Percentiles rank a stretch among this genome's conserved stretches.
These are phyloP conservation scores for Colletotrichum falcatum DNA, from an alignment of 2,329 filamentous ascomycete species.

Conservation along the genomic window DNA sequence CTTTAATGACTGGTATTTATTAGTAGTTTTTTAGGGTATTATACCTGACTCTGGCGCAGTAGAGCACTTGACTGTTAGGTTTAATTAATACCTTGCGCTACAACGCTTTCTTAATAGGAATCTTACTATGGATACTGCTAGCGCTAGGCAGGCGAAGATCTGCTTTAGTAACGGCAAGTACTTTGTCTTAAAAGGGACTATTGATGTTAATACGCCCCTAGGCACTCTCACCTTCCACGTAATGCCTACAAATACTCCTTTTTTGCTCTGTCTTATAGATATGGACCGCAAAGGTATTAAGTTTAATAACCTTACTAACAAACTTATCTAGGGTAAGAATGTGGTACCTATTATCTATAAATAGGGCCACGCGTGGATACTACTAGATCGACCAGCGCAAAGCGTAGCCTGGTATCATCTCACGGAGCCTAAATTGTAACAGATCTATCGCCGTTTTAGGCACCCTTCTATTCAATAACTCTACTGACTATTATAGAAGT, in stretches of 20 bases:
- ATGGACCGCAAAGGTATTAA: neutral
- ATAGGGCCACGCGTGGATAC: neutral
- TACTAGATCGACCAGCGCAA: neutral
- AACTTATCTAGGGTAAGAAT: neutral
- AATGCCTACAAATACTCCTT: neutral
- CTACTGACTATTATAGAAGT: neutral
- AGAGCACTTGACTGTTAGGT: too few relatives aligned
- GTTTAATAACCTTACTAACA: neutral
- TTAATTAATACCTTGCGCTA: too few relatives aligned
- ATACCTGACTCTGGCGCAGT: neutral
- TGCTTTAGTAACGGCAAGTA: neutral
- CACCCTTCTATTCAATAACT: neutral
- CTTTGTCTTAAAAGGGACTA: accelerated
- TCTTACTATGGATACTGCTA: neutral
- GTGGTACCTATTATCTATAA: neutral
- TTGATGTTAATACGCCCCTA: neutral
- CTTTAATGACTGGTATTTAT: neutral
- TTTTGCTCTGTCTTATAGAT: neutral
- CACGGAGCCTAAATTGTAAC: neutral
- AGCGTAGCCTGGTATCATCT: neutral
- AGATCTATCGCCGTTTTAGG: neutral
- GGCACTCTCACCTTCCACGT: neutral
- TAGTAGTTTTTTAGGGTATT: neutral
- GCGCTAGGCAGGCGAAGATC: neutral
- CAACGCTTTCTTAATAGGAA: too few relatives aligned